These are phyloP conservation scores for Dalbergia cultrata DNA, from an alignment of 306 rosid species.

Conservation along the genomic window DNA sequence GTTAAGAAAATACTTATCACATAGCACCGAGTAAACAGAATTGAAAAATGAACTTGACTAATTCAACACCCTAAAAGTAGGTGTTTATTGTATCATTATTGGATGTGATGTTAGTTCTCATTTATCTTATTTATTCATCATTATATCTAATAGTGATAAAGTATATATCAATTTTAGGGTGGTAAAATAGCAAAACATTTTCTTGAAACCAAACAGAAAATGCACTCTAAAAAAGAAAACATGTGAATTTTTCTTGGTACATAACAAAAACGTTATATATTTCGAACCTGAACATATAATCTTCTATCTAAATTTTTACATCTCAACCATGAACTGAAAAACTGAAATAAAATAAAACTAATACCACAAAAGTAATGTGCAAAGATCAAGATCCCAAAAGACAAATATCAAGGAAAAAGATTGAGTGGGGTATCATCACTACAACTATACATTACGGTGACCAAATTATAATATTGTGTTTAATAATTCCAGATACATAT, in stretches of 20 bases:
- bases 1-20: not conserved
- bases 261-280: not conserved
- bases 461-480: not conserved
- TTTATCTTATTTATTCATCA: too few species aligned
- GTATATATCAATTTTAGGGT: too few species aligned
- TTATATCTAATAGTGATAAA: too few species aligned
- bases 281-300: not conserved
- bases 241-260: too few species aligned
- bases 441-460: conserved; percentile 6
- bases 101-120: too few species aligned
- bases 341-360: not conserved
- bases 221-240: not conserved
- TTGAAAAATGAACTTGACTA: too few species aligned
- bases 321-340: not conserved
- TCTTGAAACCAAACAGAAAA: too few species aligned
- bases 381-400: not conserved
- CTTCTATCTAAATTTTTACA: not conserved
- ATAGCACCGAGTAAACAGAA: not conserved
- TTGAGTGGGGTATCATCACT: not conserved
- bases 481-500: not conserved
- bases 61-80: too few species aligned
- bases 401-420: not conserved
- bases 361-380: not conserved
- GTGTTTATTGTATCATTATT: too few species aligned
- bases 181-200: too few species aligned